A percentile compares a stretch with the other conserved stretches of the same genome.
These are phyloP conservation scores for Talaromyces sp. DNA, from an alignment of 2,329 filamentous ascomycete genomes.

Conservation along the genomic window DNA sequence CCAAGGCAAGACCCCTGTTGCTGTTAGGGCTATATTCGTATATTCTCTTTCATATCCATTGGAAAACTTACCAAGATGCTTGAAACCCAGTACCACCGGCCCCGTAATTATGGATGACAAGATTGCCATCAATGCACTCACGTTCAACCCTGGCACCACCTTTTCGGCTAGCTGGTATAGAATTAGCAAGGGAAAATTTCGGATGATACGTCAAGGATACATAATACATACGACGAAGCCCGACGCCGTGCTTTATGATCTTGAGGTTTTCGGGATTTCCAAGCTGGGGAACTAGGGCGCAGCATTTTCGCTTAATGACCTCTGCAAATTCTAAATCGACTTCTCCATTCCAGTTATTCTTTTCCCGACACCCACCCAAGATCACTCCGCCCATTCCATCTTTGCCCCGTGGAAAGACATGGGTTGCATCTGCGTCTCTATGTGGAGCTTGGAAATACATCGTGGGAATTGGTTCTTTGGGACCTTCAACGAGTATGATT, in stretches of 20 bases:
- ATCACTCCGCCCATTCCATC: conserved; percentile 10
- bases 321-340: conserved; percentile 11
- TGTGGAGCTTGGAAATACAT: conserved; percentile 10
- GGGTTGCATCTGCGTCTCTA: conserved; percentile 9
- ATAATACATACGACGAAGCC: conserved; percentile 7
- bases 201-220: not conserved
- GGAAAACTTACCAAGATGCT: conserved; percentile 9
- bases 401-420: conserved; percentile 10
- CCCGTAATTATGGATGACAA: conserved; percentile 9
- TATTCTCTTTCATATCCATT: not conserved
- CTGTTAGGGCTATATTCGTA: not conserved
- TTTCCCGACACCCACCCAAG: conserved; percentile 9
- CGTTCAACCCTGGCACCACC: conserved; percentile 9
- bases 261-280: conserved; percentile 8
- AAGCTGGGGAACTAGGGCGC: conserved; percentile 7
- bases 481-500: conserved; percentile 9
- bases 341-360: conserved; percentile 9
- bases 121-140: conserved; percentile 9
- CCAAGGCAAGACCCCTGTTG: conserved; percentile 5
- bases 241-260: conserved; percentile 6
- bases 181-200: conserved; percentile 3
- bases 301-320: conserved; percentile 10
- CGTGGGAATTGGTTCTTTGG: conserved; percentile 8
- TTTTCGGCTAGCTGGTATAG: conserved; percentile 8
- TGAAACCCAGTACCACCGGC: conserved; percentile 11